Conservation (phyloP, 2,329 filamentous ascomycete genomes). For the Phialemoniopsis sp. region DNA sequence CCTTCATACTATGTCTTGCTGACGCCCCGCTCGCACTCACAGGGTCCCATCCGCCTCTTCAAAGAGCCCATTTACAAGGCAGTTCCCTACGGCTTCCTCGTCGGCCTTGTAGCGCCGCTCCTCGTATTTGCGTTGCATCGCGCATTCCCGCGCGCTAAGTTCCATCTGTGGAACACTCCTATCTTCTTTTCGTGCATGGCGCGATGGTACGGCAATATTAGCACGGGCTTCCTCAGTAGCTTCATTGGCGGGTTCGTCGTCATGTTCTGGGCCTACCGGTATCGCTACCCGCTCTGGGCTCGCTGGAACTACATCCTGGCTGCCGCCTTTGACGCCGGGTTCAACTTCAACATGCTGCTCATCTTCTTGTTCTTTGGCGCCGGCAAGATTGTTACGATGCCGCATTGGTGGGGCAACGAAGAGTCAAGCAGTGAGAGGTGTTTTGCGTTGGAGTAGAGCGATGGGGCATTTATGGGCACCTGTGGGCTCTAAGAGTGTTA, state of each 20-base stretch:
- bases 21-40: too few species aligned
- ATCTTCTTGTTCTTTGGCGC: constrained; percentile 12
- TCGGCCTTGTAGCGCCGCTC: constrained; percentile 8
- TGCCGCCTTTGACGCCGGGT: constrained; percentile 12
- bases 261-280: constrained; percentile 12
- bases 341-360: constrained; percentile 12
- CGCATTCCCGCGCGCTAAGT: constrained; percentile 11
- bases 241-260: constrained; percentile 10
- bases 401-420: constrained; percentile 15
- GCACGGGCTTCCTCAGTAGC: constrained; percentile 11
- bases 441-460: too few species aligned
- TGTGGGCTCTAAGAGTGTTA: too few species aligned
- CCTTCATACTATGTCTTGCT: too few species aligned
- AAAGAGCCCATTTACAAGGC: constrained; percentile 9
- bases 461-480: too few species aligned
- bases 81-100: constrained; percentile 12
- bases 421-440: constrained; percentile 9
- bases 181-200: constrained; percentile 13
- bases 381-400: constrained; percentile 11
- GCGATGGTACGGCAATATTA: constrained; percentile 10
- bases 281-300: constrained; percentile 10
- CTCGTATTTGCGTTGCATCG: constrained; percentile 12
- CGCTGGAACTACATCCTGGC: constrained; percentile 13
- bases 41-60: constrained; percentile 11
- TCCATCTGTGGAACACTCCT: constrained; percentile 14